Conservation (phyloP, 208 protist genomes). For the Crithidia mellificae region DNA sequence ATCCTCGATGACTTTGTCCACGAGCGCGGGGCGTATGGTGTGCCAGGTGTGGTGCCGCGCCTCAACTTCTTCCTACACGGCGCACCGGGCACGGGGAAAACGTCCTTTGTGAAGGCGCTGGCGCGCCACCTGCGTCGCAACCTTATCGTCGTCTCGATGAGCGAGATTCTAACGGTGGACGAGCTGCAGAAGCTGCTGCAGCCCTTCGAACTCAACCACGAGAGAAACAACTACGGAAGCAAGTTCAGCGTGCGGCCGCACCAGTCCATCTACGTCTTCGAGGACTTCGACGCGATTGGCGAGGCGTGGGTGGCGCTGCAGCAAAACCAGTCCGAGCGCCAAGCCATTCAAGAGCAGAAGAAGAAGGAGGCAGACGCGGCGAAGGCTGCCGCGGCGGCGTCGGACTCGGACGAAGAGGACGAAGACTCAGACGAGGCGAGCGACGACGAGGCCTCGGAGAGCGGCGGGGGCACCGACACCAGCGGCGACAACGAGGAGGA, state of each 20-base stretch:
- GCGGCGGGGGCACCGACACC: too few relatives aligned
- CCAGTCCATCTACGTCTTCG: constrained; percentile 78
- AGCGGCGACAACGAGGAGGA: constrained; percentile 17
- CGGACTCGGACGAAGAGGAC: constrained; percentile 1
- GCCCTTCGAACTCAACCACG: constrained; percentile 29
- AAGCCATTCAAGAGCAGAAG: background rate
- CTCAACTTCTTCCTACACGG: constrained; percentile 88
- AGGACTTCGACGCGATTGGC: constrained; percentile 81
- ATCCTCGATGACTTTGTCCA: constrained; percentile 70
- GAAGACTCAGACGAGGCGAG: too few relatives aligned
- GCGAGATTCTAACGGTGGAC: constrained; percentile 64
- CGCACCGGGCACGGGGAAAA: constrained; percentile 94
- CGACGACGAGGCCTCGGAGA: constrained; percentile 9
- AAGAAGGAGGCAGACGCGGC: constrained; percentile 1
- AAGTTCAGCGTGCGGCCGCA: constrained; percentile 31
- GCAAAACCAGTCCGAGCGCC: constrained; percentile 7
- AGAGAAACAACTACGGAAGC: background rate
- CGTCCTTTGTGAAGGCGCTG: constrained; percentile 84
- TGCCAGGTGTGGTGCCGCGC: constrained; percentile 64
- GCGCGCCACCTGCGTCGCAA: constrained; percentile 71
- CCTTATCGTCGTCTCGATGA: constrained; percentile 76
- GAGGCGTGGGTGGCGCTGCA: constrained; percentile 21
- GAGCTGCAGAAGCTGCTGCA: constrained; percentile 63
- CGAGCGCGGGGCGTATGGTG: constrained; percentile 63
- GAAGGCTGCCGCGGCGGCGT: background rate